Base-by-base conservation (phyloP, 192 early-diverging fungal species). In the Coemansia sp. region DNA sequence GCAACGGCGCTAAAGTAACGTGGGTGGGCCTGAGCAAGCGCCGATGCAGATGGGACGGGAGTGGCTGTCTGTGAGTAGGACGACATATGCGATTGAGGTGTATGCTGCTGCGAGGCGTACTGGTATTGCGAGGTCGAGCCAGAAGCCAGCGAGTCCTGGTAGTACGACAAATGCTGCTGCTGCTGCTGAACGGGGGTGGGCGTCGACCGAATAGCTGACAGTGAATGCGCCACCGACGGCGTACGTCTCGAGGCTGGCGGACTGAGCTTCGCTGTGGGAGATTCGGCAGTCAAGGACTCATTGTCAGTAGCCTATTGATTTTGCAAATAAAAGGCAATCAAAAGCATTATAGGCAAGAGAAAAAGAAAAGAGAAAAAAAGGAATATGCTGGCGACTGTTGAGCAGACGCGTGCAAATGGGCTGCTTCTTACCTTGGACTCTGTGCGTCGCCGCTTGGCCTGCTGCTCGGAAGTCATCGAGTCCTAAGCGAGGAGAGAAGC, bases 391-490 rank as follows among this genome's bases (percentile, higher is more conserved):
- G 54, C 54, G 54, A 33, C 12, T 27, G 10, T 13, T 31, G 27
- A 57, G 27, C 6, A n/a, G 49, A 20, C 49, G 49, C 49, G 49
- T 51, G 49, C 49, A 29, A 13, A 29, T 31, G 54, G n/a, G 31
- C n/a, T 38, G 59, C 79, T 59, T 82, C 79, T 59, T 82, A 82
- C 79, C 71, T 65, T 73, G 11, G 79, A 82, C 43, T 77, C 79
- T 59, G 79, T 82, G 72, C 79, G 79, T 77, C 75, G 79, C 75
- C 79, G 79, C 61, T 82, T 82, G 64, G 79, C 67, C 72, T 82
- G 74, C 60, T 76, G 79, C 72, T 82, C 79, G 42, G 64, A 66
- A 46, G 67, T 71, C 79, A 82, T 82, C 70, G 71, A 68, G 60
- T 76, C 75, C 75, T 82, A 81, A 31, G 38, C 47, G 55, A 24